These are phyloP conservation scores for Cubamyces sp. DNA, from an alignment of 768 basidiomycete species.

Conservation along the genomic window DNA sequence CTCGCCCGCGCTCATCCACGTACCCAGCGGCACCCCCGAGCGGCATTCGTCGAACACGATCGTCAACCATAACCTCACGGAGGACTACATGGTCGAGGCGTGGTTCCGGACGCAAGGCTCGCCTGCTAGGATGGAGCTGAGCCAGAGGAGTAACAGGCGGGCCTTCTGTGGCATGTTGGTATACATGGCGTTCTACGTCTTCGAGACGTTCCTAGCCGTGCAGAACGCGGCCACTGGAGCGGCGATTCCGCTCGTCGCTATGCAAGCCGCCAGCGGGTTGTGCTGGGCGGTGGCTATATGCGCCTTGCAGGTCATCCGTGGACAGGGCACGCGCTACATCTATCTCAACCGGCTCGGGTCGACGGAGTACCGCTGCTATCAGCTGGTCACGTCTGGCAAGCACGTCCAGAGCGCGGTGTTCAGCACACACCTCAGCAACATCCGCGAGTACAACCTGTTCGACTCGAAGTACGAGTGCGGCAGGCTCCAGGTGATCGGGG, in stretches of 20 bases:
- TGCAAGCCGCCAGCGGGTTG: constrained; percentile 2
- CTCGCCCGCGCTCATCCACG: constrained; percentile 13
- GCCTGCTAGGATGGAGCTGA: constrained; percentile 12
- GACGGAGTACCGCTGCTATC: constrained; percentile 16
- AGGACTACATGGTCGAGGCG: constrained; percentile 18
- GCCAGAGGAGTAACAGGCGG: constrained; percentile 6
- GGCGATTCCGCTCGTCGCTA: neutral
- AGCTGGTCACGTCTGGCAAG: constrained; percentile 10
- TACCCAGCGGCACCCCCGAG: constrained; percentile 12
- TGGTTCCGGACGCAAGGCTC: constrained; percentile 16
- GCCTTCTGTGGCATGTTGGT: constrained; percentile 1
- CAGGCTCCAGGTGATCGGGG: constrained; percentile 1
- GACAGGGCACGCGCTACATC: constrained; percentile 7
- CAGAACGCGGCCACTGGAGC: constrained; percentile 12
- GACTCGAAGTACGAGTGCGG: constrained; percentile 11
- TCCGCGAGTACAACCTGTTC: constrained; percentile 15
- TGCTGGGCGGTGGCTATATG: constrained; percentile 3
- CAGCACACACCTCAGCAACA: constrained; percentile 16
- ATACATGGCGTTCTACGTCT: neutral
- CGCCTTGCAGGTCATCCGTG: neutral
- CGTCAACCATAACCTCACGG: constrained; percentile 16
- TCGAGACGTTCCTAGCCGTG: constrained; percentile 13
- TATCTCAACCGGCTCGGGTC: constrained; percentile 7
- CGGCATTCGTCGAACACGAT: constrained; percentile 14
- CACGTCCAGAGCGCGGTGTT: constrained; percentile 12